Conservation (phyloP, 2,329 filamentous ascomycete genomes). For the Elsinoe perseae region DNA sequence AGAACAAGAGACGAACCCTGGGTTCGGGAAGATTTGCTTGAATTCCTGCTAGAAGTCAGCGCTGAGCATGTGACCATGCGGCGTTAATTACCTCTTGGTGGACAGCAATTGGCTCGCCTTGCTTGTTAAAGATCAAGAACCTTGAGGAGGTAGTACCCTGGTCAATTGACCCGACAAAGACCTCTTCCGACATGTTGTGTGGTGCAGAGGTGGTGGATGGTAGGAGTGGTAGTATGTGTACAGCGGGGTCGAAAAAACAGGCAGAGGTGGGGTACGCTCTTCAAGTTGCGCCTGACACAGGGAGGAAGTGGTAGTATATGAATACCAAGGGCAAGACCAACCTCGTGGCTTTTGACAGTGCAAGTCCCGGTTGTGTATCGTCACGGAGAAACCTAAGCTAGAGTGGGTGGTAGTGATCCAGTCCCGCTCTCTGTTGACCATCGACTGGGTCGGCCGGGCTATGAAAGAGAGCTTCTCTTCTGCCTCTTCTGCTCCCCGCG, state of each 20-base stretch:
- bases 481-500: neutral
- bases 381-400: slow-evolving; percentile 11
- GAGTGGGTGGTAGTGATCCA: neutral
- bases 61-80: neutral
- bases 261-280: neutral
- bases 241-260: neutral
- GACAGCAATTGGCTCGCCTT: slow-evolving; percentile 67
- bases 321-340: neutral
- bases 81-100: slow-evolving; percentile 55
- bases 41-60: slow-evolving; percentile 50
- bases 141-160: slow-evolving; percentile 84
- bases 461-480: too few relatives aligned
- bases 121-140: slow-evolving; percentile 81
- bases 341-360: slow-evolving; percentile 9
- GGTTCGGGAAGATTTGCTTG: slow-evolving; percentile 72
- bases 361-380: neutral
- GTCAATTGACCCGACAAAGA: slow-evolving; percentile 81
- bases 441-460: too few relatives aligned
- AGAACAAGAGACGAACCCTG: slow-evolving; percentile 55
- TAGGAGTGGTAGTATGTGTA: neutral
- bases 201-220: neutral
- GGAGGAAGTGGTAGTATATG: neutral
- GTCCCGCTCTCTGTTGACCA: neutral
- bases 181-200: slow-evolving; percentile 34
- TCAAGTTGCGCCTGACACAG: neutral